phyloP scores from a whole-genome alignment of 202 grass and related monocot species.

The Setaria italica region DNA sequence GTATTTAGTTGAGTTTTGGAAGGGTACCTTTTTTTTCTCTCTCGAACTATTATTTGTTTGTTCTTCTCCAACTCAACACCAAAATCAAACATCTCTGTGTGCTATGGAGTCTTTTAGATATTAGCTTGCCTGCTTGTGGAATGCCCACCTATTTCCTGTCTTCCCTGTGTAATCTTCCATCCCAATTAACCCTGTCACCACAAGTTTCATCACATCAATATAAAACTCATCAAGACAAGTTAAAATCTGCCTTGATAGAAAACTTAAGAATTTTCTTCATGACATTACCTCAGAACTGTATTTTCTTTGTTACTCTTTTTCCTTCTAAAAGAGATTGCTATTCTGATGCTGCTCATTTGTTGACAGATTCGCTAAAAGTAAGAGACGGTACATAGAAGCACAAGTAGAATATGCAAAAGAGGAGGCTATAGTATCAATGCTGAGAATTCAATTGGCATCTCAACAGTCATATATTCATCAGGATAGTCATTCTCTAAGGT shows the following conservation, averaged over 20 bases:
- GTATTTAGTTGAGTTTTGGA: conserved; percentile 6
- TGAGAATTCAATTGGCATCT: conserved; percentile 80
- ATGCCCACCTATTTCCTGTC: neutral
- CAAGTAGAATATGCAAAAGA: conserved; percentile 82
- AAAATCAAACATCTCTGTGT: conserved; percentile 5
- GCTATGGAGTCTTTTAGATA: neutral
- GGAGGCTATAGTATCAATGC: conserved; percentile 67
- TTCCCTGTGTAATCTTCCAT: neutral
- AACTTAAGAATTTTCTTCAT: neutral
- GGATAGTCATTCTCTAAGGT: conserved; percentile 87
- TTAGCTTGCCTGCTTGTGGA: neutral
- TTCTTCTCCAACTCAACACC: neutral
- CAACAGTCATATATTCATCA: conserved; percentile 73
- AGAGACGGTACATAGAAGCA: conserved; percentile 83
- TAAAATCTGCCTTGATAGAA: neutral
- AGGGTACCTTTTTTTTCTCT: neutral
- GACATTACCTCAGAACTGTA: conserved; percentile 22
- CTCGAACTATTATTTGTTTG: neutral
- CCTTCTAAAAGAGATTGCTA: neutral
- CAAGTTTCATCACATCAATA: conserved; percentile 1
- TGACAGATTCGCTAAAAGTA: conserved; percentile 86
- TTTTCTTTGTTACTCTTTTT: neutral
- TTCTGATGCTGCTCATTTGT: conserved; percentile 43
- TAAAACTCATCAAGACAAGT: neutral
- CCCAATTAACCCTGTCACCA: neutral